These are phyloP conservation scores for Colletotrichum liaoningense DNA, from an alignment of 2,329 filamentous ascomycete genomes.

Conservation along the genomic window DNA sequence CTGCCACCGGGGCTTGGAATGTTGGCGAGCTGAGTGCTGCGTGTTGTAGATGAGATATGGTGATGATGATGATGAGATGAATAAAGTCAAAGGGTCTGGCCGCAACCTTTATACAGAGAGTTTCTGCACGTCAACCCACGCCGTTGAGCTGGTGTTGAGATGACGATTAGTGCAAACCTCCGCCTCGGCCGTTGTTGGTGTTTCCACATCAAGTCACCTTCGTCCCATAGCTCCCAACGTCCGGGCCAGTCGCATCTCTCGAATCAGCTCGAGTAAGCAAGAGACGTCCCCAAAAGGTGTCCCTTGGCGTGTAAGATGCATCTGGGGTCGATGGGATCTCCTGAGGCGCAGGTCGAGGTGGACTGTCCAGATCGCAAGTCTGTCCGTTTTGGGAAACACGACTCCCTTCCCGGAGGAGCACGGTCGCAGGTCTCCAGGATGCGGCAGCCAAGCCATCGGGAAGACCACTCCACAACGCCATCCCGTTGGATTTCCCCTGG, in stretches of 20 bases:
- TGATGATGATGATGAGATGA: conserved; percentile 17
- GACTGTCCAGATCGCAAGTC: conserved; percentile 30
- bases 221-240: conserved; percentile 12
- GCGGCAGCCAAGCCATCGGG: conserved; percentile 22
- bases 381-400: conserved; percentile 35
- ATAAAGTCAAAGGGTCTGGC: background rate
- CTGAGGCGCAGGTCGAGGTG: conserved; percentile 18
- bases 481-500: background rate
- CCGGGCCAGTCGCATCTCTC: conserved; percentile 25
- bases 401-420: conserved; percentile 20
- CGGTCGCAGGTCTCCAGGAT: conserved; percentile 22
- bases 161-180: conserved; percentile 14
- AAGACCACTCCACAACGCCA: background rate
- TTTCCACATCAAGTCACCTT: conserved; percentile 3
- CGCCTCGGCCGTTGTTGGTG: conserved; percentile 5
- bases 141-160: conserved; percentile 16
- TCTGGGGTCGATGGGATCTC: conserved; percentile 13
- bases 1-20: conserved; percentile 32
- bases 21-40: conserved; percentile 14
- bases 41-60: background rate
- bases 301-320: conserved; percentile 23
- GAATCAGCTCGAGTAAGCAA: background rate
- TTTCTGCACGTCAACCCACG: conserved; percentile 10
- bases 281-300: background rate
- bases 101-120: conserved; percentile 27